Evolutionary conservation across 768 basidiomycete species (phyloP).

Genomic region (Melanogaster broomeanus): DNA sequence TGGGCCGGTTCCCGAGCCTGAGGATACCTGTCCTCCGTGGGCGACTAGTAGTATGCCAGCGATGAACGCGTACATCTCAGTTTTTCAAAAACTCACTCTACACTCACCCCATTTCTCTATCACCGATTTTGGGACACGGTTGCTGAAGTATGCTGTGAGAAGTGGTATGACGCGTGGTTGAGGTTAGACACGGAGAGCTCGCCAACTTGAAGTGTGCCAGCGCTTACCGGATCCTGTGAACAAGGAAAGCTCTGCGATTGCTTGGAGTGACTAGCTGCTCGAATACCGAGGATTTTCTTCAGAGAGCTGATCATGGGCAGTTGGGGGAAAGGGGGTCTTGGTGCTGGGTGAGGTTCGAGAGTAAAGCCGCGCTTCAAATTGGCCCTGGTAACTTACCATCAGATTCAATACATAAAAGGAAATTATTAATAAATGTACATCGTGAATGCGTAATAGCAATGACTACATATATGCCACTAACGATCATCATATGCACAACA

Average conservation of each 20-base stretch:
- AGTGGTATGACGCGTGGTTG: neutral
- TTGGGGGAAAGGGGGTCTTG: too few species aligned
- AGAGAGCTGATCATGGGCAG: slow-evolving; percentile 14
- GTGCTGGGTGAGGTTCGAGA: too few species aligned
- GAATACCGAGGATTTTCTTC: slow-evolving; percentile 4
- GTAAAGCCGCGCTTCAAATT: too few species aligned
- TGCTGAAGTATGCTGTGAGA: slow-evolving; percentile 30
- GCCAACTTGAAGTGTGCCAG: neutral
- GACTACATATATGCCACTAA: too few species aligned
- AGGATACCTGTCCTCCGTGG: slow-evolving; percentile 24
- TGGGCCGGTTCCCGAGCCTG: slow-evolving; percentile 7
- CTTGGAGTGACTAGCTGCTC: neutral
- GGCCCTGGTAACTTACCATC: too few species aligned
- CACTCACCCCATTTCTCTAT: slow-evolving; percentile 27
- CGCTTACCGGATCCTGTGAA: slow-evolving; percentile 28
- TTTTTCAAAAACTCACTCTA: neutral
- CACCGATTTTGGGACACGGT: slow-evolving; percentile 19
- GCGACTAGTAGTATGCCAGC: slow-evolving; percentile 15
- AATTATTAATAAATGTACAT: too few species aligned
- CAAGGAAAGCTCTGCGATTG: neutral
- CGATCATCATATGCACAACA: too few species aligned
- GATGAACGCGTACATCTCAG: neutral
- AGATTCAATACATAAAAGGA: too few species aligned
- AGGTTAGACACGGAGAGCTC: too few species aligned
- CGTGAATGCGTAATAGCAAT: too few species aligned